Percentiles rank a stretch among this genome's conserved stretches.
Evolutionary conservation across 129 eudicot genomes (phyloP).

Genomic region (Sambucus nigra): DNA sequence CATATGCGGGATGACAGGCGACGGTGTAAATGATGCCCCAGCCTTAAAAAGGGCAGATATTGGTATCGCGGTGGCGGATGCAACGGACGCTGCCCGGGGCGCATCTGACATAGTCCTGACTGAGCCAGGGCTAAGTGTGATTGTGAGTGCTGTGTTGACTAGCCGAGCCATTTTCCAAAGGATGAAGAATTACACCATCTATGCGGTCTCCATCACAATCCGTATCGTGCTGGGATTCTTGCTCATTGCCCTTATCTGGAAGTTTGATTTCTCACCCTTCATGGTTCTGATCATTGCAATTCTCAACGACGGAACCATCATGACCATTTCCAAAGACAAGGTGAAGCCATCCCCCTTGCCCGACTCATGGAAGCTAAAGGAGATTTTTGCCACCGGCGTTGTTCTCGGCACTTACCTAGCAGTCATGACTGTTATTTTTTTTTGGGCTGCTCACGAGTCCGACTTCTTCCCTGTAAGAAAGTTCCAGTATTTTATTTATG

Average conservation of each 20-base stretch:
- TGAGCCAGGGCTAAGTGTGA: constrained; percentile 78
- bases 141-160: constrained; percentile 65
- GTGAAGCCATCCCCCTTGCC: constrained; percentile 84
- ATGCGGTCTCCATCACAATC: constrained; percentile 84
- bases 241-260: constrained; percentile 79
- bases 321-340: constrained; percentile 83
- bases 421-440: constrained; percentile 75
- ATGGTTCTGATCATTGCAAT: constrained; percentile 83
- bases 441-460: constrained; percentile 63
- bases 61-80: constrained; percentile 84
- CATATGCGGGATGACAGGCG: constrained; percentile 89
- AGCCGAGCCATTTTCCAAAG: constrained; percentile 83
- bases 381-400: constrained; percentile 72
- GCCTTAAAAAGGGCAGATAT: constrained; percentile 76
- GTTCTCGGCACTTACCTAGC: constrained; percentile 79
- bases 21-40: constrained; percentile 87
- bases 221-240: constrained; percentile 81
- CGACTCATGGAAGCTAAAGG: constrained; percentile 79
- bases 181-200: constrained; percentile 86
- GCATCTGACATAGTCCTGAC: constrained; percentile 82
- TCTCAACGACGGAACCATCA: constrained; percentile 83
- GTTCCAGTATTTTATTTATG: neutral
- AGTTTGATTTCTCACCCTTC: constrained; percentile 80
- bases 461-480: constrained; percentile 51
- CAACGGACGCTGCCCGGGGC: constrained; percentile 79